Conservation (phyloP, 2,329 filamentous ascomycete genomes). For the Trichoderma sp. region DNA sequence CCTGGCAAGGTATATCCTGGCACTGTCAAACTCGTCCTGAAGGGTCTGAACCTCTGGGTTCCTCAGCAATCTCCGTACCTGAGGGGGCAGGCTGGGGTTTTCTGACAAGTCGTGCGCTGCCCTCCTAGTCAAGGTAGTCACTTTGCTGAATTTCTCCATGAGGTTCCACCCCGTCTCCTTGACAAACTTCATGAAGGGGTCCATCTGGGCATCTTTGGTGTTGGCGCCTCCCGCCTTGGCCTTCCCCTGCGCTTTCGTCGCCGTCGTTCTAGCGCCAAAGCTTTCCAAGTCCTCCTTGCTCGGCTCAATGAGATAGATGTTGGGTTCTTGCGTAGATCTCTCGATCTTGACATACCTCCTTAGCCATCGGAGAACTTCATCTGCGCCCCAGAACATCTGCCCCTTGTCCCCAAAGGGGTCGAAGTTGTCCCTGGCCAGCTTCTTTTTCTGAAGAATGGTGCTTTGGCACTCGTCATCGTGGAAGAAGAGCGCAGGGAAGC, state of each 20-base stretch:
- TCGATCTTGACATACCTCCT: slow-evolving; percentile 82
- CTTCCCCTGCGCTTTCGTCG: slow-evolving; percentile 34
- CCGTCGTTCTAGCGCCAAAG: slow-evolving; percentile 66
- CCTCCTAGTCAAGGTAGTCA: slow-evolving; percentile 90
- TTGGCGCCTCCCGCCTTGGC: slow-evolving; percentile 43
- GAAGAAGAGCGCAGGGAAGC: slow-evolving; percentile 94
- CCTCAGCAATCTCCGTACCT: slow-evolving; percentile 79
- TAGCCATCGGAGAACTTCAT: slow-evolving; percentile 91
- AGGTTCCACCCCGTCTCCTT: slow-evolving; percentile 97
- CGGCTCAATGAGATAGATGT: slow-evolving; percentile 88
- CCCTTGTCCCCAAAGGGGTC: slow-evolving; percentile 86
- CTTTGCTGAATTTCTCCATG: slow-evolving; percentile 94
- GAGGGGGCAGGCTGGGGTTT: slow-evolving; percentile 86
- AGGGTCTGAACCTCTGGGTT: slow-evolving; percentile 94
- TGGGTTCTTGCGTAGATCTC: slow-evolving; percentile 81
- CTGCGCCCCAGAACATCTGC: slow-evolving; percentile 94
- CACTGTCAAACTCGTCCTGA: slow-evolving; percentile 96
- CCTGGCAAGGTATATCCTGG: slow-evolving; percentile 86
- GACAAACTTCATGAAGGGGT: slow-evolving; percentile 88
- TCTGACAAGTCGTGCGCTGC: slow-evolving; percentile 92
- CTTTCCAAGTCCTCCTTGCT: slow-evolving; percentile 79
- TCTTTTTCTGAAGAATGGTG: slow-evolving; percentile 92
- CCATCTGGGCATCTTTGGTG: slow-evolving; percentile 72
- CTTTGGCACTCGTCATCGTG: slow-evolving; percentile 96
- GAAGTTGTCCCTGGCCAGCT: slow-evolving; percentile 78